Evolutionary conservation across 352 stramenopile genomes (phyloP).

Genomic region (Phytophthora cryptogea): DNA sequence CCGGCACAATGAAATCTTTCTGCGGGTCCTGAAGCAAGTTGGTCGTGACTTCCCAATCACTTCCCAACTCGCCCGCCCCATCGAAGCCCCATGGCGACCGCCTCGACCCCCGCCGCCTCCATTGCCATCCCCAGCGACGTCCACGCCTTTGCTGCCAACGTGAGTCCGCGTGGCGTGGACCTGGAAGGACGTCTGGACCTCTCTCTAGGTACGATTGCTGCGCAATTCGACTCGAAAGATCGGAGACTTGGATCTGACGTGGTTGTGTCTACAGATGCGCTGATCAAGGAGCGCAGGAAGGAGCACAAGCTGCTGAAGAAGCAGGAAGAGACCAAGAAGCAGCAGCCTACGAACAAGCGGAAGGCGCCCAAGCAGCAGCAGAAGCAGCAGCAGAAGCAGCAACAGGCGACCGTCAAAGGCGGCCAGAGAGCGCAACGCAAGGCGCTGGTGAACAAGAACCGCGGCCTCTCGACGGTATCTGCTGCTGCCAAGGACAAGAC

Average conservation of each 20-base stretch:
- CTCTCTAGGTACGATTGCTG: slow-evolving; percentile 40
- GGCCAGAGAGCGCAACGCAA: slow-evolving; percentile 39
- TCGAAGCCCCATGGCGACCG: slow-evolving; percentile 12
- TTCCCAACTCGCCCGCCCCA: slow-evolving; percentile 11
- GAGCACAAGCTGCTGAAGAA: slow-evolving; percentile 29
- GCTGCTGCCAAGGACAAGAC: slow-evolving; percentile 8
- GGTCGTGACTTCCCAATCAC: slow-evolving; percentile 13
- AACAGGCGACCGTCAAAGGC: slow-evolving; percentile 19
- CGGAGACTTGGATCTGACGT: slow-evolving; percentile 4
- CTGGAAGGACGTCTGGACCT: slow-evolving; percentile 48
- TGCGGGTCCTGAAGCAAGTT: neutral
- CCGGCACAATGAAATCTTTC: slow-evolving; percentile 6
- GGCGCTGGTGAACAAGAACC: slow-evolving; percentile 53
- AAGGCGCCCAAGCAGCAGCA: slow-evolving; percentile 25
- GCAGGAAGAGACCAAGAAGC: slow-evolving; percentile 3
- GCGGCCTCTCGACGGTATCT: slow-evolving; percentile 26
- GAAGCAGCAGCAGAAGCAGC: slow-evolving; percentile 18
- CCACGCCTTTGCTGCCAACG: slow-evolving; percentile 10
- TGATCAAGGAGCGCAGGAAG: slow-evolving; percentile 74
- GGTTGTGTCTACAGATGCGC: slow-evolving; percentile 39
- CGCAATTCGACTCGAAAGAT: slow-evolving; percentile 8
- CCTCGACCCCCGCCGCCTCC: slow-evolving; percentile 15
- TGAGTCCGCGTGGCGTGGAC: slow-evolving; percentile 38
- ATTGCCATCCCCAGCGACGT: slow-evolving; percentile 30
- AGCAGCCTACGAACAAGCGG: slow-evolving; percentile 25